Base-by-base conservation (phyloP, 306 rosid genomes). In the Crataegus laevigata region DNA sequence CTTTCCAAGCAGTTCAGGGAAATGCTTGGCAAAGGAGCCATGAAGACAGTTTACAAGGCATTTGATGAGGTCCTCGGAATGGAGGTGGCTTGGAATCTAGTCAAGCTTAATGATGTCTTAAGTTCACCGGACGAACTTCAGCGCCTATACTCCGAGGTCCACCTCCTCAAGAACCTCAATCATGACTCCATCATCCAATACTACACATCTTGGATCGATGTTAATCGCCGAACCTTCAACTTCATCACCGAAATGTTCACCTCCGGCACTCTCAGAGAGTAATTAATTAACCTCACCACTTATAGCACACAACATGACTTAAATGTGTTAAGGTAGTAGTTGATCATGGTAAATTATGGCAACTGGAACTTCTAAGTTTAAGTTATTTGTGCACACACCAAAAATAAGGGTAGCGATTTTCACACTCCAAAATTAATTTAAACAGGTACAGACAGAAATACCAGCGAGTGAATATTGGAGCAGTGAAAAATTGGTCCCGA, bases 11-110 rank as follows among this genome's bases (percentile, higher is more conserved):
- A 94, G 97, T 87, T 84, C 43, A 87, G 80, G 77, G 98, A 94
- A 66, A 42, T 91, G 72, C 82, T 91, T 8, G 98, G 98, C 8
- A 91, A 82, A 80, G 98, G 98, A 80, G 98, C 98, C 14, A 84
- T 87, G 94, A 94, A 94, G 78, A 86, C 80, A 1, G 98, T 94
- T 38, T 94, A 94, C 28, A 88, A 76, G 51, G 97, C 87, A 58
- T 91, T 94, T 75, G 98, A 94, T 75, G 91, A 91, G 72, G 80
- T 82, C 5, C 71, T 84, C 19, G 98, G 94, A 54, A 85, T 90
- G 51, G 98, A 94, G 82, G 98, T 94, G 58, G 98, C 98, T 51
- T 94, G 98, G 98, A 94, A 90, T 79, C 97, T 88, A 82, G 89
- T 91, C 73, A 81, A 87, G 61, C 94, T 94, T 15, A 88, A 87